A percentile compares a stretch with the other conserved stretches of the same genome.
These are phyloP conservation scores for Suhomyces xylopsoci DNA, from an alignment of 805 yeast species.

Conservation along the genomic window DNA sequence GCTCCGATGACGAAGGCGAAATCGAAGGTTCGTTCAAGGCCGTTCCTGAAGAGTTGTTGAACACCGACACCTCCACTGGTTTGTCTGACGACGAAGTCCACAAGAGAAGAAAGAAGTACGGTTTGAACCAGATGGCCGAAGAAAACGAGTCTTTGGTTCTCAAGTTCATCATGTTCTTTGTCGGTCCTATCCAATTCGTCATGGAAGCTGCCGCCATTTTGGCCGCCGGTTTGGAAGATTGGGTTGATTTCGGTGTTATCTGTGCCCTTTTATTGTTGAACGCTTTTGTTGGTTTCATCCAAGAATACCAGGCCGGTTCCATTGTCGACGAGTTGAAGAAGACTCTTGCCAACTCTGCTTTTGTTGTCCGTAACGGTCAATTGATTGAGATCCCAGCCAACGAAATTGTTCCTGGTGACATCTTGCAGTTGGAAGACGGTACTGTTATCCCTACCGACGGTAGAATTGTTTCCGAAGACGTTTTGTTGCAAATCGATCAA, in stretches of 20 bases:
- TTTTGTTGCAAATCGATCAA: conserved; percentile 89
- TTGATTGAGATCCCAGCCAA: conserved; percentile 72
- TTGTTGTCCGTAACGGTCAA: conserved; percentile 79
- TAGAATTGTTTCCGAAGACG: conserved; percentile 79
- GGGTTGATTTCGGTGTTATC: conserved; percentile 99
- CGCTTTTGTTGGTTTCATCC: conserved; percentile 93
- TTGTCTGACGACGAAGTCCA: conserved; percentile 72
- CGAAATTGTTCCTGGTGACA: conserved; percentile 94
- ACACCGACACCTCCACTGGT: conserved; percentile 79
- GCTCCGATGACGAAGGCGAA: conserved; percentile 15
- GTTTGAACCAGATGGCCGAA: conserved; percentile 88
- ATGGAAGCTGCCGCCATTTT: conserved; percentile 95
- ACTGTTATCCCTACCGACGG: conserved; percentile 91
- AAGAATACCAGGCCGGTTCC: conserved; percentile 97
- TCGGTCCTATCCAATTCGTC: conserved; percentile 95
- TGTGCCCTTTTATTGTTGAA: conserved; percentile 81
- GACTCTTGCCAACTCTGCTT: conserved; percentile 87
- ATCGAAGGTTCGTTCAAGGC: conserved; percentile 52
- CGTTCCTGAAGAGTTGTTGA: conserved; percentile 81
- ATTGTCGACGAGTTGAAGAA: conserved; percentile 95
- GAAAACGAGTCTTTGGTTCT: conserved; percentile 75
- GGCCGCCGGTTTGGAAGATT: conserved; percentile 95
- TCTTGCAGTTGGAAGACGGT: conserved; percentile 90
- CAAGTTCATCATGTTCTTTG: conserved; percentile 82
- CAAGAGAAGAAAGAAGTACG: conserved; percentile 86